These are phyloP conservation scores for Xylaria bambusicola DNA, from an alignment of 495 filamentous ascomycete genomes.

Conservation along the genomic window DNA sequence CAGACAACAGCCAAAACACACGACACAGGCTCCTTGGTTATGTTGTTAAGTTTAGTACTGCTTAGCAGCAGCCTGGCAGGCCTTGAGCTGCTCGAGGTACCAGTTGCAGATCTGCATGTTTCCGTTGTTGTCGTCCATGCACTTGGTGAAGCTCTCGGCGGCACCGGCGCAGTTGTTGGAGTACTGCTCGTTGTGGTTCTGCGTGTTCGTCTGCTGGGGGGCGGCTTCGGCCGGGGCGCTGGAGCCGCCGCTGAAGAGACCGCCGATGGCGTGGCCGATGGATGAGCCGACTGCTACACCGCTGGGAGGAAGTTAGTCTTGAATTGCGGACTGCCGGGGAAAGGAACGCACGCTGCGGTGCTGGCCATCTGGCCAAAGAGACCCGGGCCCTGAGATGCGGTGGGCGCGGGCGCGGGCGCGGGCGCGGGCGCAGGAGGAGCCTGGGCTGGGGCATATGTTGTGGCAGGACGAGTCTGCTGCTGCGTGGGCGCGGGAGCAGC, in stretches of 20 bases:
- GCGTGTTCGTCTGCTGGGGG: constrained; percentile 38
- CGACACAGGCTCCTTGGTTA: background rate
- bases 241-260: constrained; percentile 73
- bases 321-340: background rate
- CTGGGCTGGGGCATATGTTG: constrained; percentile 64
- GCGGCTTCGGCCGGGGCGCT: constrained; percentile 58
- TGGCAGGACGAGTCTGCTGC: constrained; percentile 63
- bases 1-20: background rate
- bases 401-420: constrained; percentile 30
- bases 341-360: constrained; percentile 71
- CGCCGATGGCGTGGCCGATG: constrained; percentile 91
- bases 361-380: constrained; percentile 85
- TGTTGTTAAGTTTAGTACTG: constrained; percentile 63
- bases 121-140: constrained; percentile 91
- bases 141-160: constrained; percentile 84
- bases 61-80: constrained; percentile 87
- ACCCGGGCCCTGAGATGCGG: constrained; percentile 65
- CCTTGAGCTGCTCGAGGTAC: constrained; percentile 98
- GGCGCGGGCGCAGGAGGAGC: constrained; percentile 45
- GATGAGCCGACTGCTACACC: constrained; percentile 94
- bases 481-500: constrained; percentile 55
- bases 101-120: constrained; percentile 95
- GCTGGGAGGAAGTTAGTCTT: constrained; percentile 47
- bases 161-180: constrained; percentile 76
- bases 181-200: constrained; percentile 54